Percentiles rank a stretch among this genome's conserved stretches.
Evolutionary conservation across 2,329 filamentous ascomycete genomes (phyloP).

Genomic region (Penicillium occitanis): DNA sequence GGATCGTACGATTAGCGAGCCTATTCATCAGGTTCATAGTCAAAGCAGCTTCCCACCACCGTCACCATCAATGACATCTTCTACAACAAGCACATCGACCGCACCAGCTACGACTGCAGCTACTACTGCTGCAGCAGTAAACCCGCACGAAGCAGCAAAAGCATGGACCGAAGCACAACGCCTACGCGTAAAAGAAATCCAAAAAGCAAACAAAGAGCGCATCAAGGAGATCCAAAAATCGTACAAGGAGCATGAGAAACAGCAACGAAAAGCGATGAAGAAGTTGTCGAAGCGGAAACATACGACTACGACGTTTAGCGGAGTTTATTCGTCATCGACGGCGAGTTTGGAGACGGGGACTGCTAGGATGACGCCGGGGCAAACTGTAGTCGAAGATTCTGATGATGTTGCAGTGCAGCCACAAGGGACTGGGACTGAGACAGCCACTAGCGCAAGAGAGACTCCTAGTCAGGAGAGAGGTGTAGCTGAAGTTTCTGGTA

Average conservation of each 20-base stretch:
- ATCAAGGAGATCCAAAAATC: slow-evolving; percentile 18
- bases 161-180: slow-evolving; percentile 22
- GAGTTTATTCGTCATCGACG: slow-evolving; percentile 2
- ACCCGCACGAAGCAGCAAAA: slow-evolving; percentile 21
- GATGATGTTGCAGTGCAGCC: background rate
- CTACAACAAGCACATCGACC: background rate
- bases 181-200: slow-evolving; percentile 18
- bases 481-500: background rate
- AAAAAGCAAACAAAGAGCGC: slow-evolving; percentile 20
- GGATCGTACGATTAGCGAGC: slow-evolving; percentile 9
- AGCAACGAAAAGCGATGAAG: slow-evolving; percentile 19
- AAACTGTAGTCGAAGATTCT: background rate
- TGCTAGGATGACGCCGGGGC: background rate
- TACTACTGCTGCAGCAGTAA: background rate
- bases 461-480: background rate
- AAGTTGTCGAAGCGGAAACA: background rate
- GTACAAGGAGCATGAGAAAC: slow-evolving; percentile 20
- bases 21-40: background rate
- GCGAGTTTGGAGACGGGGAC: slow-evolving; percentile 13
- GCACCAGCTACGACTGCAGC: background rate
- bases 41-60: background rate
- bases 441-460: background rate
- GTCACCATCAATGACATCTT: background rate
- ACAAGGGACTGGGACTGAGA: background rate
- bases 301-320: background rate